Evolutionary conservation across 768 basidiomycete species (phyloP).

Genomic region (Suillus americanus): DNA sequence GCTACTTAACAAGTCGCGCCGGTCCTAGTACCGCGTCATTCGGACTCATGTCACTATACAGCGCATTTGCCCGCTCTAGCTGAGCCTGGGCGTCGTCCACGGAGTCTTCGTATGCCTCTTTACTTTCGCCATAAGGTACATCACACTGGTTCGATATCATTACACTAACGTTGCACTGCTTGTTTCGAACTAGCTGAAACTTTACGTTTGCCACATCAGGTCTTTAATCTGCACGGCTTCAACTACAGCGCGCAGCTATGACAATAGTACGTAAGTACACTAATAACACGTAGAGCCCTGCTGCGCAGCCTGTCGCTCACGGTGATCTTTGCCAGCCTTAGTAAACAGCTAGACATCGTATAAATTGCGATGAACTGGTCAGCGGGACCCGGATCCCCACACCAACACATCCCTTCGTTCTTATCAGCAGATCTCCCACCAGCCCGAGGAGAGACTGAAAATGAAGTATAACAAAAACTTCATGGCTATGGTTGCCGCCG

Average conservation of each 20-base stretch:
- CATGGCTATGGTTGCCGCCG: conserved; percentile 13
- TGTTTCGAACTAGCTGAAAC: background rate
- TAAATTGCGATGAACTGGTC: background rate
- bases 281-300: background rate
- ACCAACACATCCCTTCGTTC: background rate
- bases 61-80: too few relatives aligned
- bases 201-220: background rate
- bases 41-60: too few relatives aligned
- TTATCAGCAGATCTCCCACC: background rate
- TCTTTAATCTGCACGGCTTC: background rate
- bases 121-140: background rate
- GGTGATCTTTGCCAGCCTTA: background rate
- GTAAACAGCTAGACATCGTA: background rate
- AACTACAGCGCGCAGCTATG: background rate
- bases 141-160: background rate
- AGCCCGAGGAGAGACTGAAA: background rate
- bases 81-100: background rate
- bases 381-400: background rate
- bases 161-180: background rate
- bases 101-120: background rate
- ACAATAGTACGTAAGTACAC: background rate
- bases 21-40: too few relatives aligned
- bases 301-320: background rate
- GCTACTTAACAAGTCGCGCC: too few relatives aligned
- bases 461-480: conserved; percentile 19